phyloP scores from a whole-genome alignment of 805 yeast species.

The Wickerhamomyces chambardii region DNA sequence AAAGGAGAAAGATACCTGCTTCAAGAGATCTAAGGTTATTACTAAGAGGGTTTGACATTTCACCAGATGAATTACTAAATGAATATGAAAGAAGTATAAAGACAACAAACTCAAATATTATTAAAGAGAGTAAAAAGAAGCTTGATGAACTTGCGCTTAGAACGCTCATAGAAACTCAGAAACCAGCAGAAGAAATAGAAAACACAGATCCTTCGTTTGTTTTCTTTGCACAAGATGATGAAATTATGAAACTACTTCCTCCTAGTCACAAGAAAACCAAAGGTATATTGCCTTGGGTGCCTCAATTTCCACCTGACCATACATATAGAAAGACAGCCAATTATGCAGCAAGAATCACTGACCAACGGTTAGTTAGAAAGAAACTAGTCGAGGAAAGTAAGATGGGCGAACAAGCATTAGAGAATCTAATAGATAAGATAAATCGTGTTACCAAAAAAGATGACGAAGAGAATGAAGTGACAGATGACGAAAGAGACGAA shows the following conservation, averaged over 20 bases:
- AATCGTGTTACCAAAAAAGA: constrained; percentile 13
- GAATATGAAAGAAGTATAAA: constrained; percentile 20
- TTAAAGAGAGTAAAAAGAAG: constrained; percentile 3
- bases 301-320: constrained; percentile 89
- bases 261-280: constrained; percentile 28
- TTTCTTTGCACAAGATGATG: constrained; percentile 42
- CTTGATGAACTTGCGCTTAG: constrained; percentile 5
- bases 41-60: constrained; percentile 31
- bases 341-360: constrained; percentile 51
- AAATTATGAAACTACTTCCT: constrained; percentile 48
- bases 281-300: constrained; percentile 70
- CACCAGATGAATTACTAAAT: constrained; percentile 27
- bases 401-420: constrained; percentile 70
- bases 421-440: constrained; percentile 32
- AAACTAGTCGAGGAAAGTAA: constrained; percentile 75
- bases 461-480: constrained; percentile 11
- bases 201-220: constrained; percentile 38
- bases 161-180: constrained; percentile 8
- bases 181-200: constrained; percentile 18
- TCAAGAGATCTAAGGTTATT: constrained; percentile 40
- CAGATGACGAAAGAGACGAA: constrained; percentile 1
- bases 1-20: constrained; percentile 49
- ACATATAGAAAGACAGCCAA: constrained; percentile 76
- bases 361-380: constrained; percentile 63
- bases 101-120: too few relatives aligned